These are phyloP conservation scores for Boletus coccyginus DNA, from an alignment of 768 basidiomycete species.

Conservation along the genomic window DNA sequence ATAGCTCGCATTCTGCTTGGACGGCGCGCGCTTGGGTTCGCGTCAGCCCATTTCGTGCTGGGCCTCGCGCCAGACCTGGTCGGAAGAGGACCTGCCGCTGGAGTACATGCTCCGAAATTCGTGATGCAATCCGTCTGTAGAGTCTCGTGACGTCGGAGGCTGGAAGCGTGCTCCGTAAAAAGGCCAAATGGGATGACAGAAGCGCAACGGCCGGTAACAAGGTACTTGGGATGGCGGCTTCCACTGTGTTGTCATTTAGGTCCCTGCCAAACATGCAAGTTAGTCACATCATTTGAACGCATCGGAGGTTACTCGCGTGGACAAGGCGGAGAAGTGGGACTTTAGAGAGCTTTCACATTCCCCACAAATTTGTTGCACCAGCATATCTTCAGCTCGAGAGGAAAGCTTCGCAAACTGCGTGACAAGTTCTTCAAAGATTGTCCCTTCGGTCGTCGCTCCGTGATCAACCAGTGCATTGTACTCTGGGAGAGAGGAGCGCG, in stretches of 20 bases:
- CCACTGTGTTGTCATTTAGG: slow-evolving; percentile 12
- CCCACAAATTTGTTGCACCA: slow-evolving; percentile 74
- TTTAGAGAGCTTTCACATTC: slow-evolving; percentile 81
- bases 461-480: slow-evolving; percentile 21
- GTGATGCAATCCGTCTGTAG: slow-evolving; percentile 72
- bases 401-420: slow-evolving; percentile 57
- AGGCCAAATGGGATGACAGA: slow-evolving; percentile 74
- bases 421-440: slow-evolving; percentile 80
- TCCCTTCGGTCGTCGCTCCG: slow-evolving; percentile 45
- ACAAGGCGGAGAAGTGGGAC: slow-evolving; percentile 60
- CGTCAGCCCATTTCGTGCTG: slow-evolving; percentile 19
- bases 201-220: slow-evolving; percentile 75
- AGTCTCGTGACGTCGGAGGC: slow-evolving; percentile 52
- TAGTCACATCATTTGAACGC: background rate
- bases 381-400: slow-evolving; percentile 81
- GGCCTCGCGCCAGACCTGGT: slow-evolving; percentile 54
- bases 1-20: slow-evolving; percentile 71
- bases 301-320: slow-evolving; percentile 33
- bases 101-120: slow-evolving; percentile 73
- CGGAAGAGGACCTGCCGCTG: slow-evolving; percentile 82
- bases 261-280: slow-evolving; percentile 7
- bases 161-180: slow-evolving; percentile 65
- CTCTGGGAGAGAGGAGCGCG: slow-evolving; percentile 50
- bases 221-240: slow-evolving; percentile 60
- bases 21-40: slow-evolving; percentile 56